Evolutionary conservation across 805 yeast species (phyloP).

Genomic region (Blastobotrys americana): DNA sequence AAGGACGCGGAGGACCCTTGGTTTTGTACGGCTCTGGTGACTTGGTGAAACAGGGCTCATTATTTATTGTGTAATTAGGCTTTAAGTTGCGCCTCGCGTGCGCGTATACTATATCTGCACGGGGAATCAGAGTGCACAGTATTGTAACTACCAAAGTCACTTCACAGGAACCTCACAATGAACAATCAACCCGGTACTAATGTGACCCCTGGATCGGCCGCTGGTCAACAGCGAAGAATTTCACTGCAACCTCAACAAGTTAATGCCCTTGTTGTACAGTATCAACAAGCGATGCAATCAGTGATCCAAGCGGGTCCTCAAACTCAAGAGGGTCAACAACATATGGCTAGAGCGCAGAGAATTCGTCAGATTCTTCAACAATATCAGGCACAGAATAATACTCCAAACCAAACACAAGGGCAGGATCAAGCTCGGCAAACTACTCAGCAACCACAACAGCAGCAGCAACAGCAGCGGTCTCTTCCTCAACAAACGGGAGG

Average conservation of each 20-base stretch:
- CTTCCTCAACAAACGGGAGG: slow-evolving; percentile 18
- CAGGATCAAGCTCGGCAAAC: slow-evolving; percentile 17
- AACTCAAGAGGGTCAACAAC: slow-evolving; percentile 28
- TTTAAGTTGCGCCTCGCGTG: too few species aligned
- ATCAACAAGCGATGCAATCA: slow-evolving; percentile 25
- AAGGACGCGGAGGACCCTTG: too few species aligned
- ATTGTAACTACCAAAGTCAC: too few species aligned
- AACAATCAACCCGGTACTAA: background rate
- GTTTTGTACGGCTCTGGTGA: too few species aligned
- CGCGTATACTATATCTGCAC: too few species aligned
- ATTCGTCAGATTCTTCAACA: slow-evolving; percentile 20
- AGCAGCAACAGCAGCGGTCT: slow-evolving; percentile 17
- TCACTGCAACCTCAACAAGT: slow-evolving; percentile 22
- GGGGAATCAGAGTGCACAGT: too few species aligned
- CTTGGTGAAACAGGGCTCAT: too few species aligned
- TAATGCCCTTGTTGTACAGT: slow-evolving; percentile 25
- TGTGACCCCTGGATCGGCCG: background rate
- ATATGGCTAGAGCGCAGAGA: slow-evolving; percentile 27
- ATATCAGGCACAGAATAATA: slow-evolving; percentile 18
- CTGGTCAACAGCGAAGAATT: slow-evolving; percentile 1
- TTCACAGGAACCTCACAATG: too few species aligned
- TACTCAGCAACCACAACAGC: slow-evolving; percentile 18
- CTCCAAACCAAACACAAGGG: slow-evolving; percentile 14
- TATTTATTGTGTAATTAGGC: too few species aligned
- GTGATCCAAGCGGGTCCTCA: slow-evolving; percentile 23